Evolutionary conservation across 257 asterid species (phyloP).

Genomic region (Plantago elongata): DNA sequence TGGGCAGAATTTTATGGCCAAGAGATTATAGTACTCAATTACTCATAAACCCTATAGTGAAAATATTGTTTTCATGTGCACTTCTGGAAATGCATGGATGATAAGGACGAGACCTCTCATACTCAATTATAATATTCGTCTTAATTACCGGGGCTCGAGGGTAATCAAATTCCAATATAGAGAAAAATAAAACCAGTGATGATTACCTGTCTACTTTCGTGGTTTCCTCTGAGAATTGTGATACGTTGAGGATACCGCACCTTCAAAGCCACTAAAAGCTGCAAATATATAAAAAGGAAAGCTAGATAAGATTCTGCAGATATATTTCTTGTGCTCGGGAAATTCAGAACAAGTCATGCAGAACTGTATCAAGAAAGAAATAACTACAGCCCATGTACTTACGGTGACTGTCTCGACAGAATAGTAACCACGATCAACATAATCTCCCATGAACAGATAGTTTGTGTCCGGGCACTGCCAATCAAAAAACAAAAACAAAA

Average conservation of each 20-base stretch:
- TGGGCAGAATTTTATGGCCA: too few relatives aligned
- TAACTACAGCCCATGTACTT: constrained; percentile 34
- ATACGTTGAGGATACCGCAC: constrained; percentile 76
- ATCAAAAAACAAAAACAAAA: too few relatives aligned
- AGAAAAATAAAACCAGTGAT: constrained; percentile 2
- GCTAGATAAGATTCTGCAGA: neutral
- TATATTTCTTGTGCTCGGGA: neutral
- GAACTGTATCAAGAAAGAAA: too few relatives aligned
- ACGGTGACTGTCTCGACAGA: constrained; percentile 94
- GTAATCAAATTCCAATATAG: neutral
- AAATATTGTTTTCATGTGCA: too few relatives aligned
- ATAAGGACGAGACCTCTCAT: neutral
- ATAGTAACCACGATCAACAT: constrained; percentile 93
- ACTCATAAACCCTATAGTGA: too few relatives aligned
- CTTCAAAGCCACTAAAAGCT: constrained; percentile 76
- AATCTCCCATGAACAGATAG: constrained; percentile 92
- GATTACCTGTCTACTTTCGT: constrained; percentile 74
- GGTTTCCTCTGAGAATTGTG: constrained; percentile 81
- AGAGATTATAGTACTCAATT: too few relatives aligned
- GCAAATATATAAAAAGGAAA: constrained; percentile 31
- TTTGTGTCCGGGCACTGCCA: constrained; percentile 95
- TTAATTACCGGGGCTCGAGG: neutral
- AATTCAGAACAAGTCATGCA: too few relatives aligned
- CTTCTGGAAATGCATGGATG: too few relatives aligned
- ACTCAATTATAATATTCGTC: constrained; percentile 12